Evolutionary conservation across 768 basidiomycete genomes (phyloP).

Genomic region (Chlorophyllum brunneum): DNA sequence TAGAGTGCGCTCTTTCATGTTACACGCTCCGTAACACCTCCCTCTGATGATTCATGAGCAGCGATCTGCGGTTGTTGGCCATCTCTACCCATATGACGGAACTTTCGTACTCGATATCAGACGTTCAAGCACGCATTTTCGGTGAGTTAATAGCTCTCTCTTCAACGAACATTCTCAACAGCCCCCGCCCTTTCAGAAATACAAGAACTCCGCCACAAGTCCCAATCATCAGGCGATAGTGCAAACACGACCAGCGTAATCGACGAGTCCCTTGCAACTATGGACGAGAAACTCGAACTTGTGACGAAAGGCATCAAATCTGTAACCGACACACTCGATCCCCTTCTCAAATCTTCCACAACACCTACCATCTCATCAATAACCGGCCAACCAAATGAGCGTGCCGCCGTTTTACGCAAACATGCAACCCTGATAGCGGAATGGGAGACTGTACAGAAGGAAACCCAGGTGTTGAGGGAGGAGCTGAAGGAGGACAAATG

Average conservation of each 20-base stretch:
- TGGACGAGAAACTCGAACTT: conserved; percentile 75
- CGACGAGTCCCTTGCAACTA: conserved; percentile 73
- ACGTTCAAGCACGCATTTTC: conserved; percentile 89
- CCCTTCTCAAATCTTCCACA: conserved; percentile 45
- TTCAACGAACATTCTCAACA: background rate
- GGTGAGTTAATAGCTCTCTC: conserved; percentile 41
- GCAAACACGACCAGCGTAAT: conserved; percentile 61
- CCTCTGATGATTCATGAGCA: conserved; percentile 28
- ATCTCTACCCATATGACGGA: conserved; percentile 86
- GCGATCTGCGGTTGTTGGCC: conserved; percentile 72
- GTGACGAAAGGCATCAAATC: conserved; percentile 70
- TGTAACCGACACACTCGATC: conserved; percentile 62
- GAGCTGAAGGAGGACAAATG: conserved; percentile 98
- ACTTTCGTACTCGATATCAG: conserved; percentile 80
- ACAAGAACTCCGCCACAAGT: conserved; percentile 88
- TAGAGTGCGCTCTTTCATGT: conserved; percentile 53
- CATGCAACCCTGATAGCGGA: conserved; percentile 68
- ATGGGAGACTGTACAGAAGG: conserved; percentile 79
- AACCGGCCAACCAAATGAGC: conserved; percentile 34
- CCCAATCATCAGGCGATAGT: conserved; percentile 57
- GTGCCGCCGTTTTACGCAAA: conserved; percentile 60
- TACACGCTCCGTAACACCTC: conserved; percentile 13
- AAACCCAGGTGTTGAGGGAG: conserved; percentile 78
- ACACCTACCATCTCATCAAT: conserved; percentile 41
- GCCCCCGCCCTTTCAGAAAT: conserved; percentile 54